Evolutionary conservation across 139 green algal genomes (phyloP).

Genomic region (Monoraphidium neglectum): DNA sequence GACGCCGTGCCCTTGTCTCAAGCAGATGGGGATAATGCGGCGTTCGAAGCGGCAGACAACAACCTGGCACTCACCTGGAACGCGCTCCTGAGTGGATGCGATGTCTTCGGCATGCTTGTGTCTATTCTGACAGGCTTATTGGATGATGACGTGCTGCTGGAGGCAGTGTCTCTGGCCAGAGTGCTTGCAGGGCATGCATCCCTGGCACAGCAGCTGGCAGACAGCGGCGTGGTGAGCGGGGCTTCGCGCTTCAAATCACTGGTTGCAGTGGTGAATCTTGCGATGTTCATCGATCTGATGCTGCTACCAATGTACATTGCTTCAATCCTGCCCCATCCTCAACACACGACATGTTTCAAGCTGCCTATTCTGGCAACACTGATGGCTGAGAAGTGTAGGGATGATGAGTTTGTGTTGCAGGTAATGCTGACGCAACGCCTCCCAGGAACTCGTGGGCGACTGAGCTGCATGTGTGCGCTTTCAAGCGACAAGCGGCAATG

Average conservation of each 20-base stretch:
- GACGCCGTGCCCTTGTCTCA: slow-evolving; percentile 1
- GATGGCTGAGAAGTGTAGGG: slow-evolving; percentile 74
- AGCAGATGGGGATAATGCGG: background rate
- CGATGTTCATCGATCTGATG: background rate
- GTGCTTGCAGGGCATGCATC: background rate
- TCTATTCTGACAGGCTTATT: background rate
- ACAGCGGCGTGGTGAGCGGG: slow-evolving; percentile 16
- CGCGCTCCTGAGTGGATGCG: background rate
- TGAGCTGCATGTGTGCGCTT: no score
- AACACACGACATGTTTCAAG: background rate
- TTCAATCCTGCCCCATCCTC: background rate
- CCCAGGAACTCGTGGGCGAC: no score
- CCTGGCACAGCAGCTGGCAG: background rate
- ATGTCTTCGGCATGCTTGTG: background rate
- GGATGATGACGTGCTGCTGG: slow-evolving; percentile 26
- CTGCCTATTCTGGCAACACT: slow-evolving; percentile 22
- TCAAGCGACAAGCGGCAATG: no score
- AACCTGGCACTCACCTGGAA: background rate
- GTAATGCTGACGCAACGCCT: no score
- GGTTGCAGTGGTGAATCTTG: background rate
- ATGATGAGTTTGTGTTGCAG: slow-evolving; percentile 87
- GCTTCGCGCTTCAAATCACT: background rate
- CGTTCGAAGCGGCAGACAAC: background rate
- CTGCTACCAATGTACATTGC: background rate
- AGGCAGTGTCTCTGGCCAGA: slow-evolving; percentile 10